Evolutionary conservation across 306 rosid genomes (phyloP).

Genomic region (Aeschynomene evenia): DNA sequence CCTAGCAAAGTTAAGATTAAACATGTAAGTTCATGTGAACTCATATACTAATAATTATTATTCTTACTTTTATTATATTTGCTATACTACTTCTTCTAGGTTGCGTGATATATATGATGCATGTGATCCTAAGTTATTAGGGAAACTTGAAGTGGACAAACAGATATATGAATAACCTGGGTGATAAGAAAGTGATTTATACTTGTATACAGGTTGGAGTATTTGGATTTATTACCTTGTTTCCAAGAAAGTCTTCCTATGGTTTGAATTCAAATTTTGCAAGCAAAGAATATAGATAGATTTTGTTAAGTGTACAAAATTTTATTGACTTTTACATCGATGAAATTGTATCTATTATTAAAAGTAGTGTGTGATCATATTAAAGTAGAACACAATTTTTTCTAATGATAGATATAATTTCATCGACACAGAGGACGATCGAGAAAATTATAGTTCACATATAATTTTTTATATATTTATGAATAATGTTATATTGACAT

Average conservation of each 20-base stretch:
- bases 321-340: no score
- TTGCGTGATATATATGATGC: conserved; percentile 25
- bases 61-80: background rate
- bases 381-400: no score
- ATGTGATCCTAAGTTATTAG: conserved; percentile 8
- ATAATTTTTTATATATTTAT: no score
- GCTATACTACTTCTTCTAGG: background rate
- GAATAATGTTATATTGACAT: no score
- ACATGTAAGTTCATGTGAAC: conserved; percentile 14
- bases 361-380: no score
- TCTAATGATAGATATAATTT: no score
- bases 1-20: conserved; percentile 26
- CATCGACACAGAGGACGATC: no score
- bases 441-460: no score
- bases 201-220: conserved; percentile 12
- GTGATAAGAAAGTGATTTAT: background rate
- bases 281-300: background rate
- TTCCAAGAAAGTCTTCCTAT: background rate
- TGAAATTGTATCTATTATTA: no score
- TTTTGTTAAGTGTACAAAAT: no score
- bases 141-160: background rate
- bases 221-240: background rate
- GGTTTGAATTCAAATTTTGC: background rate
- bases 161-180: background rate
- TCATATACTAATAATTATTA: conserved; percentile 6